Percentiles rank a stretch among this genome's conserved stretches.
phyloP scores from a whole-genome alignment of 371 early-diverging fungal genomes.

The Syncephalis plumigaleata region DNA sequence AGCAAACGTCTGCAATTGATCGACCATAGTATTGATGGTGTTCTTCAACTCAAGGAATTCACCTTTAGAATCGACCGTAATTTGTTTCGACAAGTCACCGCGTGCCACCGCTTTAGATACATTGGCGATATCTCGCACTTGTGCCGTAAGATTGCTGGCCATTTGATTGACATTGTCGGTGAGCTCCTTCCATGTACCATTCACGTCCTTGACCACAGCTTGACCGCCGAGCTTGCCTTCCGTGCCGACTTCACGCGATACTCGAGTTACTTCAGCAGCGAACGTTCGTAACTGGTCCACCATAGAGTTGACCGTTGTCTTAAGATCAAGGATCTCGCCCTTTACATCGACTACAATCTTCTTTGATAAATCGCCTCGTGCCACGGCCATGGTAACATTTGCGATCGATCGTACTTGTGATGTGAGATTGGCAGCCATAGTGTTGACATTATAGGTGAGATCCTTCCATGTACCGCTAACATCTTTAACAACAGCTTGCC shows the following conservation, averaged over 20 bases:
- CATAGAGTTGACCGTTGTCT: slow-evolving; percentile 21
- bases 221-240: slow-evolving; percentile 28
- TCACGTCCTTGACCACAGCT: slow-evolving; percentile 22
- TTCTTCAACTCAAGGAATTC: no score
- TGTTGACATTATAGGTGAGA: slow-evolving; percentile 31
- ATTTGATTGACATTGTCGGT: slow-evolving; percentile 27
- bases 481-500: slow-evolving; percentile 25
- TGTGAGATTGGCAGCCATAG: slow-evolving; percentile 32
- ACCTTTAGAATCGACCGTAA: no score
- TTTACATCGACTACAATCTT: slow-evolving; percentile 22
- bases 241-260: slow-evolving; percentile 25
- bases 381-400: slow-evolving; percentile 28
- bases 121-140: slow-evolving; percentile 23
- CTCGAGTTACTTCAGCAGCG: slow-evolving; percentile 28
- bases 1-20: no score
- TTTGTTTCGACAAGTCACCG: no score
- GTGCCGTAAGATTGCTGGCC: slow-evolving; percentile 23
- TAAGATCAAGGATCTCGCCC: slow-evolving; percentile 17
- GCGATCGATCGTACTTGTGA: slow-evolving; percentile 35
- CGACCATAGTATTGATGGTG: no score
- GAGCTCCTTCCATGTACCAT: slow-evolving; percentile 32
- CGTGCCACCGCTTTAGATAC: slow-evolving; percentile 17
- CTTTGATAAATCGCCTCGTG: slow-evolving; percentile 21
- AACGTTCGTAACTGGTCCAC: slow-evolving; percentile 26
- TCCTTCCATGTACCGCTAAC: slow-evolving; percentile 31